A percentile compares a stretch with the other conserved stretches of the same genome.
Conservation (phyloP, 106 monocot genomes). For the Iris macrosiphon region DNA sequence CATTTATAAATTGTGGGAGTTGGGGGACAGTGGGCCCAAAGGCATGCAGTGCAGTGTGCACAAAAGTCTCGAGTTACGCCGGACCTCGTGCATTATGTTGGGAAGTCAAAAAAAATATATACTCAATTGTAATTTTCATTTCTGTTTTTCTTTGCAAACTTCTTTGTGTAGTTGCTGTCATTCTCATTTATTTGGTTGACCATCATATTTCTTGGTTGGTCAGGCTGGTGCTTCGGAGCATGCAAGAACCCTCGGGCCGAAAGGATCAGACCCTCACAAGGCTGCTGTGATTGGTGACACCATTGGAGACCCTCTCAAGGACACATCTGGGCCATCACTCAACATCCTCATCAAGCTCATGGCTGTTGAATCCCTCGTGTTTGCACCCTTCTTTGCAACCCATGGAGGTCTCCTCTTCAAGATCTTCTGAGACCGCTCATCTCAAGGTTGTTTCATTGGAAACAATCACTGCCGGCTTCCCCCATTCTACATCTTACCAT, state of each 20-base stretch:
- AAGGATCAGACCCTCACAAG: constrained; percentile 90
- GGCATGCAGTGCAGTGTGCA: no score
- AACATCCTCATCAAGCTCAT: constrained; percentile 76
- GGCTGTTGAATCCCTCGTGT: constrained; percentile 62
- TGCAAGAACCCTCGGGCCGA: constrained; percentile 68
- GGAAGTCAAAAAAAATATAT: no score
- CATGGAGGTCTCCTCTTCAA: constrained; percentile 59
- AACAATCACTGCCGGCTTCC: no score
- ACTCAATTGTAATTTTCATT: no score
- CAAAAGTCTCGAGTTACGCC: no score
- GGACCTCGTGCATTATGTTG: no score
- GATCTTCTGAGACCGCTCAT: constrained; percentile 11
- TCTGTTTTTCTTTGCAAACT: no score
- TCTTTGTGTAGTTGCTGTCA: neutral
- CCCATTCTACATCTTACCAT: no score
- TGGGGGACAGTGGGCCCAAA: no score
- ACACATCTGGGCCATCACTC: constrained; percentile 60
- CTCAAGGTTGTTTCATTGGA: no score
- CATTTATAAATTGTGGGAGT: no score
- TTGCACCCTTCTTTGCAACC: constrained; percentile 48
- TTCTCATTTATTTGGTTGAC: neutral
- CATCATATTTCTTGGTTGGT: neutral
- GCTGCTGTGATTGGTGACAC: constrained; percentile 81
- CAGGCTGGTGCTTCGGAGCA: constrained; percentile 91
- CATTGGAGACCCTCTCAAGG: constrained; percentile 61